Conservation (phyloP, 495 filamentous ascomycete species). For the Aspergillus wentii region DNA sequence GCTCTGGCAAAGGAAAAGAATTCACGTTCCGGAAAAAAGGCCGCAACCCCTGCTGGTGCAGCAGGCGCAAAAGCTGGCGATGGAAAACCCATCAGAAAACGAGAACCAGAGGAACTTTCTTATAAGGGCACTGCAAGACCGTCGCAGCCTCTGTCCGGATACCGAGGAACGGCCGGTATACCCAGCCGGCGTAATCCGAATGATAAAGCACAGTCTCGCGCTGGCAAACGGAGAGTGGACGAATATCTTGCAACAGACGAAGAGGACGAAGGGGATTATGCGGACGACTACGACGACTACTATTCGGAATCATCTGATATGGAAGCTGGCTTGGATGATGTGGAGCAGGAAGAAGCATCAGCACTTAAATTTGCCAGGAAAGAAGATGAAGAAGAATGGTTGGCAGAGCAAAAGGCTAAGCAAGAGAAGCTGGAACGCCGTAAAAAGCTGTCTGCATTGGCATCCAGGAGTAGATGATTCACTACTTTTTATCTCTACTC, state of each 20-base stretch:
- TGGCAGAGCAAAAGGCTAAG: slow-evolving; percentile 49
- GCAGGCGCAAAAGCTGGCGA: slow-evolving; percentile 16
- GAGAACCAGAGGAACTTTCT: slow-evolving; percentile 24
- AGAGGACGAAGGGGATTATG: slow-evolving; percentile 41
- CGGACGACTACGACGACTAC: slow-evolving; percentile 47
- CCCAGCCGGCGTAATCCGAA: slow-evolving; percentile 19
- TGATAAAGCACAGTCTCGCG: slow-evolving; percentile 23
- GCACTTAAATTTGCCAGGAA: slow-evolving; percentile 45
- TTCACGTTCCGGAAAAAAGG: slow-evolving; percentile 19
- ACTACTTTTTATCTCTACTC: slow-evolving; percentile 5
- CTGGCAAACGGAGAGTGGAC: slow-evolving; percentile 29
- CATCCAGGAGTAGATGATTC: slow-evolving; percentile 28
- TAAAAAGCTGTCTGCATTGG: slow-evolving; percentile 44
- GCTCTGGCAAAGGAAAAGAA: slow-evolving; percentile 29
- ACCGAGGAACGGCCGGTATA: slow-evolving; percentile 52
- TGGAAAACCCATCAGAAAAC: slow-evolving; percentile 15
- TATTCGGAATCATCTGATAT: slow-evolving; percentile 60
- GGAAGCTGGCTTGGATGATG: slow-evolving; percentile 58
- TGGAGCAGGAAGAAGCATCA: slow-evolving; percentile 52
- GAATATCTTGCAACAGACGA: slow-evolving; percentile 47
- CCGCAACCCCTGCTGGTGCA: slow-evolving; percentile 13
- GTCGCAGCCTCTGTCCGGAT: slow-evolving; percentile 31
- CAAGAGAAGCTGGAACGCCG: slow-evolving; percentile 53
- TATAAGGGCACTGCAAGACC: slow-evolving; percentile 53
- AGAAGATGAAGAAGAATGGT: slow-evolving; percentile 57